Conservation (phyloP, 2,329 filamentous ascomycete species). For the Decorospora gaudefroyi region DNA sequence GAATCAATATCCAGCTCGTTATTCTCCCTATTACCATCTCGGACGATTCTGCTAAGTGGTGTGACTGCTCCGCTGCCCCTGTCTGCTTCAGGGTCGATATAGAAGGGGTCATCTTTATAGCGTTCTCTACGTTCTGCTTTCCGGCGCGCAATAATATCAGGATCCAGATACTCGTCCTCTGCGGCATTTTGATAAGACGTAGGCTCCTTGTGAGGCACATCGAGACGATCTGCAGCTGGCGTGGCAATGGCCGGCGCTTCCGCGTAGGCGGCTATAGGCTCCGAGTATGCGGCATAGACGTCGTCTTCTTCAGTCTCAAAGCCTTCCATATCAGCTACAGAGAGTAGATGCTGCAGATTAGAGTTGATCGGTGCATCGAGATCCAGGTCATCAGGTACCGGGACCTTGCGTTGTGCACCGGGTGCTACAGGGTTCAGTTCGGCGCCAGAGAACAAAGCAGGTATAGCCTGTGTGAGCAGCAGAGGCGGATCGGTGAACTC, state of each 20-base stretch:
- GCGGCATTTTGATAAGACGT: conserved; percentile 54
- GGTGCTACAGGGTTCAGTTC: conserved; percentile 89
- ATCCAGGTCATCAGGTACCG: conserved; percentile 73
- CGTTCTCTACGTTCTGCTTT: conserved; percentile 78
- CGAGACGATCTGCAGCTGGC: conserved; percentile 53
- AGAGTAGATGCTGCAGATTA: conserved; percentile 69
- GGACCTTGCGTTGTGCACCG: conserved; percentile 84
- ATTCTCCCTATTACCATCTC: conserved; percentile 66
- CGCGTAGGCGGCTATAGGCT: conserved; percentile 42
- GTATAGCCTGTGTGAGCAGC: conserved; percentile 87
- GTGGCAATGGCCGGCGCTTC: conserved; percentile 23
- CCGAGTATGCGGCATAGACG: conserved; percentile 53
- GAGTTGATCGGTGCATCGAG: conserved; percentile 81
- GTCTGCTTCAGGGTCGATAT: conserved; percentile 66
- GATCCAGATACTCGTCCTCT: conserved; percentile 64
- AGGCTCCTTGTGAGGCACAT: conserved; percentile 44
- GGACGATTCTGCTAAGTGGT: conserved; percentile 75
- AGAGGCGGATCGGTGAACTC: conserved; percentile 78
- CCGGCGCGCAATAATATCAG: conserved; percentile 73
- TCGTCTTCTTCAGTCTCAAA: conserved; percentile 52
- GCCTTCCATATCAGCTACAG: conserved; percentile 53
- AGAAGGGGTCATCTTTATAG: conserved; percentile 93
- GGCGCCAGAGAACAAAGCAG: conserved; percentile 80
- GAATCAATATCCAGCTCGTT: conserved; percentile 85
- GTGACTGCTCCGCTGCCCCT: conserved; percentile 67